phyloP scores from a whole-genome alignment of 805 yeast genomes.

The Zygoascus ofunaensis region DNA sequence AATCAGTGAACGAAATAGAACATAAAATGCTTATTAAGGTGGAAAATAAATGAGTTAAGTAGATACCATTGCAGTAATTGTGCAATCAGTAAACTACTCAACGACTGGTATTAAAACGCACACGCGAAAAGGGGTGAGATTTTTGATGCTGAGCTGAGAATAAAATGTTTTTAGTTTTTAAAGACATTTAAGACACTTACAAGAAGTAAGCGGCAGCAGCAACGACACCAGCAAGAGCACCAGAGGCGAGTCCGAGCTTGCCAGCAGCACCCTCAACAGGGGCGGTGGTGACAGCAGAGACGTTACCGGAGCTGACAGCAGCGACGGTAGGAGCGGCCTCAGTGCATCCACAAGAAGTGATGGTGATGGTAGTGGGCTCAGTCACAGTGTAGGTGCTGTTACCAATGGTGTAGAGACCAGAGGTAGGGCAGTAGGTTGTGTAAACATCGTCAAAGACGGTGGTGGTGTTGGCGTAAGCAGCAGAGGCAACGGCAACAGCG shows the following conservation, averaged over 20 bases:
- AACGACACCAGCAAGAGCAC: slow-evolving; percentile 44
- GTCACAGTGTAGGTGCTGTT: slow-evolving; percentile 25
- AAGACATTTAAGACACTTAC: slow-evolving; percentile 25
- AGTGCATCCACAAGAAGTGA: slow-evolving; percentile 14
- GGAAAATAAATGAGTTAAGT: neutral
- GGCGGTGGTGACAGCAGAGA: slow-evolving; percentile 17
- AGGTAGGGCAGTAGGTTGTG: slow-evolving; percentile 73
- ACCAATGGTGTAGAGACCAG: slow-evolving; percentile 35
- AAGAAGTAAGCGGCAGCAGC: slow-evolving; percentile 43
- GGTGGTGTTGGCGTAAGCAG: slow-evolving; percentile 34
- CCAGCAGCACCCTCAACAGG: slow-evolving; percentile 28
- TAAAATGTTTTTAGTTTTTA: no score
- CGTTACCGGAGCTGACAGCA: slow-evolving; percentile 13
- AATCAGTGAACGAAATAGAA: neutral
- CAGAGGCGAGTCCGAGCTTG: slow-evolving; percentile 22
- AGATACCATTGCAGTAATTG: no score
- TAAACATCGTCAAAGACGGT: slow-evolving; percentile 17
- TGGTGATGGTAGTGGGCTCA: slow-evolving; percentile 12
- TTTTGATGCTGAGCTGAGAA: neutral
- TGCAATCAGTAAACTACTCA: no score
- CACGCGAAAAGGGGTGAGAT: neutral
- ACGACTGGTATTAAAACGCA: neutral
- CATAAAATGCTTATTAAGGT: neutral
- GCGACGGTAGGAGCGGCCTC: slow-evolving; percentile 16
- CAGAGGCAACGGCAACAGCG: slow-evolving; percentile 19